Conservation (phyloP, 2,329 filamentous ascomycete genomes). For the Atkinsonella texensis region DNA sequence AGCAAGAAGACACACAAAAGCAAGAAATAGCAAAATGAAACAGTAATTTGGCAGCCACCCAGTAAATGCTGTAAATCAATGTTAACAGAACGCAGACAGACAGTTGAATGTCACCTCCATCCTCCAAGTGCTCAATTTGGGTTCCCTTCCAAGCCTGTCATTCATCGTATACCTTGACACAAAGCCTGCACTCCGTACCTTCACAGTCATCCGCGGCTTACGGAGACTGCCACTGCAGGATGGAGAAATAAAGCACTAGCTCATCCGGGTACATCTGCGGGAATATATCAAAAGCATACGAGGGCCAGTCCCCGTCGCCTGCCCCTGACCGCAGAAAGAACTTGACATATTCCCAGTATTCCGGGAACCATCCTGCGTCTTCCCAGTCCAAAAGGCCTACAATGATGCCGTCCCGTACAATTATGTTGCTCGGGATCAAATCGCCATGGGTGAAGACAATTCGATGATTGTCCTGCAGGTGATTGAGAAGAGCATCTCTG, state of each 20-base stretch:
- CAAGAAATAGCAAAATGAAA: too few species aligned
- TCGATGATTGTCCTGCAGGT: neutral
- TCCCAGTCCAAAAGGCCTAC: constrained; percentile 2
- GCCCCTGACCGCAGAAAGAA: neutral
- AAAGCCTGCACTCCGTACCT: too few species aligned
- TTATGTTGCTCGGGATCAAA: neutral
- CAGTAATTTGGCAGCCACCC: too few species aligned
- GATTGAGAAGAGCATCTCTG: neutral
- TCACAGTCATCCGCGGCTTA: neutral
- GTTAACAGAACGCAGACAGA: too few species aligned
- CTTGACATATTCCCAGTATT: constrained; percentile 5
- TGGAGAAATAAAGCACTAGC: neutral
- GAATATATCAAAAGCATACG: neutral
- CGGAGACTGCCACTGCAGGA: constrained; percentile 2
- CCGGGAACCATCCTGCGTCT: constrained; percentile 2
- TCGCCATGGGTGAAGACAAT: constrained; percentile 2
- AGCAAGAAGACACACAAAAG: too few species aligned
- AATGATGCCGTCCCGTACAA: neutral
- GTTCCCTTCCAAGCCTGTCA: too few species aligned
- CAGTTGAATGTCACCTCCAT: too few species aligned
- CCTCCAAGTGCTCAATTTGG: too few species aligned
- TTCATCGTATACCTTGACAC: too few species aligned
- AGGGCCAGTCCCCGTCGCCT: constrained; percentile 1
- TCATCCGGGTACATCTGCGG: neutral
- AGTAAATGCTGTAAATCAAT: too few species aligned